A percentile compares a stretch with the other conserved stretches of the same genome.
These are phyloP conservation scores for Nyssa sinensis DNA, from an alignment of 148 eudicot species.

Conservation along the genomic window DNA sequence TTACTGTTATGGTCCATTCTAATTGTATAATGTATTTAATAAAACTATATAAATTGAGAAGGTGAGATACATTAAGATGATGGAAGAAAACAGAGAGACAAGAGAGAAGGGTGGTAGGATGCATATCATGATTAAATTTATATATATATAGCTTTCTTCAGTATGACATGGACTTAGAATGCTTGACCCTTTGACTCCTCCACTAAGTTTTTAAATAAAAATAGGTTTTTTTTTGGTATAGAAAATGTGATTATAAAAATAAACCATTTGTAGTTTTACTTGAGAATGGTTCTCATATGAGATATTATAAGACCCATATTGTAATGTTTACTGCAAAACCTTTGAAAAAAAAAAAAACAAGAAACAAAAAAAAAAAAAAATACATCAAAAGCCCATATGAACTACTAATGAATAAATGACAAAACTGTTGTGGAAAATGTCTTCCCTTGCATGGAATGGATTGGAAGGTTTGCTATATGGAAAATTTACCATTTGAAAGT, in stretches of 20 bases:
- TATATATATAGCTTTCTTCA: constrained; percentile 8
- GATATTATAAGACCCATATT: background rate
- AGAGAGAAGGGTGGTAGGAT: constrained; percentile 20
- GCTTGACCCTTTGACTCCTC: constrained; percentile 64
- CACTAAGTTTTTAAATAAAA: constrained; percentile 33
- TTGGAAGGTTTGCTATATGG: background rate
- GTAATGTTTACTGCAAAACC: background rate
- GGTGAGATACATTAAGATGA: constrained; percentile 24
- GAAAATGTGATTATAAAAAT: background rate
- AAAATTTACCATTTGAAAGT: background rate
- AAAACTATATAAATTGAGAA: background rate
- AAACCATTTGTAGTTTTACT: background rate
- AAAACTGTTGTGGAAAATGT: background rate
- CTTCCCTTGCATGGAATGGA: background rate
- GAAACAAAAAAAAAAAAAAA: no score
- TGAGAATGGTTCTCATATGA: background rate
- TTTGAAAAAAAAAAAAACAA: no score
- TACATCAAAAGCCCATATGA: background rate
- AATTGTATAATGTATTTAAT: constrained; percentile 2
- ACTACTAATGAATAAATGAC: no score
- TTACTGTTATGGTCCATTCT: constrained; percentile 20
- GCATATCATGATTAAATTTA: constrained; percentile 5
- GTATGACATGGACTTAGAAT: constrained; percentile 39
- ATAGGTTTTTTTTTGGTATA: background rate
- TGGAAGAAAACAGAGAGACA: constrained; percentile 17